Conservation (phyloP, 441 rosid species). For the Capsella rubella region DNA sequence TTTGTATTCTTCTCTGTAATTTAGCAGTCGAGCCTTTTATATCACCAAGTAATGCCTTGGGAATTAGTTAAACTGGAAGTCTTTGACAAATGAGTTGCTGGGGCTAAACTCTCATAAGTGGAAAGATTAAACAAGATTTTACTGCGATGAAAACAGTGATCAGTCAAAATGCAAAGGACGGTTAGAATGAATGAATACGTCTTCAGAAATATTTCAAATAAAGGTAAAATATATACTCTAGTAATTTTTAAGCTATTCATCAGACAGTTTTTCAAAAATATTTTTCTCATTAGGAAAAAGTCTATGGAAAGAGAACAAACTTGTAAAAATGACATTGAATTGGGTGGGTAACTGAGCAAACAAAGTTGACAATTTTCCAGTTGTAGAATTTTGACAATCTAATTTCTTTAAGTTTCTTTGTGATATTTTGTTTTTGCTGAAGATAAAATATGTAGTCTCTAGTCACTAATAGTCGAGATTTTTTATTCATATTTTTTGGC, state of each 20-base stretch:
- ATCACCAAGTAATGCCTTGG: too few species aligned
- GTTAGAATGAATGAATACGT: background rate
- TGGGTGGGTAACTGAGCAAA: constrained; percentile 7
- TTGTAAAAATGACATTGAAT: background rate
- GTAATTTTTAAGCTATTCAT: too few species aligned
- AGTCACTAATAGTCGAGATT: background rate
- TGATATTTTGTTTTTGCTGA: background rate
- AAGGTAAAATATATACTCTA: background rate
- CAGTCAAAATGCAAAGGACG: background rate
- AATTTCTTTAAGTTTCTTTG: background rate
- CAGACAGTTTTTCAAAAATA: too few species aligned
- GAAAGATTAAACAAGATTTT: background rate
- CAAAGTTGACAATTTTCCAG: constrained; percentile 26
- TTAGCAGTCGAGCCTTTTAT: too few species aligned
- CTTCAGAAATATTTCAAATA: background rate
- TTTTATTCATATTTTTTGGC: background rate
- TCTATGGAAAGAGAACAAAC: background rate
- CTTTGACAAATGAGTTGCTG: background rate
- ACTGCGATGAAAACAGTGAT: background rate
- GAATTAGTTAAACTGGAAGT: too few species aligned
- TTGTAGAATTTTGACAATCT: constrained; percentile 7
- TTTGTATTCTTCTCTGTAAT: too few species aligned
- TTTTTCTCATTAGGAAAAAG: background rate
- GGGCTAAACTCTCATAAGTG: background rate
- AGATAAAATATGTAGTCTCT: background rate